Evolutionary conservation across 2,329 filamentous ascomycete species (phyloP).

Genomic region (Dactylellina leptospora): DNA sequence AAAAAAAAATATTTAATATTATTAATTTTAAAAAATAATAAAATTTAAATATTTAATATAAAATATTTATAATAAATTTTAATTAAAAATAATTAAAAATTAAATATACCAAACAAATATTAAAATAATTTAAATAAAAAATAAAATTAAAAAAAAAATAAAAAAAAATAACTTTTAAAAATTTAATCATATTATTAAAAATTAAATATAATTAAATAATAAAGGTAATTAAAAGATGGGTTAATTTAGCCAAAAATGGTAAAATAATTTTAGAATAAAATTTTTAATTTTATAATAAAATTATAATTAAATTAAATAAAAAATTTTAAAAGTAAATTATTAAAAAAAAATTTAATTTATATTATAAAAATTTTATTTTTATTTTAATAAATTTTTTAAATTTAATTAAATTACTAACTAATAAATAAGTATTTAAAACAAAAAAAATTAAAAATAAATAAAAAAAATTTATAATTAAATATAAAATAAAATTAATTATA

Average conservation of each 20-base stretch:
- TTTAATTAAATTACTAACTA: background rate
- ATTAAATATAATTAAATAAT: constrained; percentile 1
- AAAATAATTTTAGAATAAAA: constrained; percentile 16
- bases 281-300: constrained; percentile 20
- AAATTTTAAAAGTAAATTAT: constrained; percentile 9
- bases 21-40: constrained; percentile 18
- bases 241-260: background rate
- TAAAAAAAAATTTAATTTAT: constrained; percentile 9
- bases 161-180: constrained; percentile 1
- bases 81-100: constrained; percentile 15
- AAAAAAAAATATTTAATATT: constrained; percentile 18
- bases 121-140: background rate
- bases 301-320: too few species aligned
- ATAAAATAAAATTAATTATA: constrained; percentile 4
- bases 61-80: constrained; percentile 3
- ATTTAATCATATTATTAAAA: constrained; percentile 19
- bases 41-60: background rate
- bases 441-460: constrained; percentile 5
- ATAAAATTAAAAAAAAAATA: constrained; percentile 4
- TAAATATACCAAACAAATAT: constrained; percentile 12
- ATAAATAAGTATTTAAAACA: constrained; percentile 12
- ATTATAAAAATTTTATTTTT: background rate
- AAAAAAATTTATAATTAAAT: constrained; percentile 17
- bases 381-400: constrained; percentile 16
- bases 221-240: constrained; percentile 18